These are phyloP conservation scores for Geum urbanum DNA, from an alignment of 306 rosid species.

Conservation along the genomic window DNA sequence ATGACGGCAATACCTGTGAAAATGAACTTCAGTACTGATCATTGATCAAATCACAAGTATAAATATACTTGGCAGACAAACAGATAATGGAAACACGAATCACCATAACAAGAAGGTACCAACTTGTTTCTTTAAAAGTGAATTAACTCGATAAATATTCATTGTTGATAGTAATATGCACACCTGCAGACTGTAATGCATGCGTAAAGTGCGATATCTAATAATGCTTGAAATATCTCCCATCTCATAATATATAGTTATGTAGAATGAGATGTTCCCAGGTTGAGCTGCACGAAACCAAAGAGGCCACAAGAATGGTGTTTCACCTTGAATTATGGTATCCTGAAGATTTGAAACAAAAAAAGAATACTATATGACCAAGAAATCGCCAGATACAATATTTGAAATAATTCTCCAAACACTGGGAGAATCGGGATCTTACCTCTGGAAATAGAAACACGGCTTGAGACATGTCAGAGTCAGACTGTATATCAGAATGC, in stretches of 20 bases:
- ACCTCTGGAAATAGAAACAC: constrained; percentile 84
- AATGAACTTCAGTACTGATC: constrained; percentile 30
- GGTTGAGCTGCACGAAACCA: constrained; percentile 96
- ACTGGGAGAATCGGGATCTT: constrained; percentile 25
- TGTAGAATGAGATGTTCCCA: constrained; percentile 67
- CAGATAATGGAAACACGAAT: not conserved
- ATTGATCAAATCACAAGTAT: constrained; percentile 13
- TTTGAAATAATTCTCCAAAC: constrained; percentile 16
- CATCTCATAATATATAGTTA: constrained; percentile 89
- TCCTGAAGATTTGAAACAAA: constrained; percentile 50
- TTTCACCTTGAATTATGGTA: constrained; percentile 54
- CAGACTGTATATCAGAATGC: constrained; percentile 28
- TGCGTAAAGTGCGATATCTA: constrained; percentile 78
- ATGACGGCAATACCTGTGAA: constrained; percentile 74
- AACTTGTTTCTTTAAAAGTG: not conserved
- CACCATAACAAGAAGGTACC: not conserved
- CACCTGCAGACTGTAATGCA: constrained; percentile 88
- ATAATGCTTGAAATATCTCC: constrained; percentile 62
- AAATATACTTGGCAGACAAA: not conserved
- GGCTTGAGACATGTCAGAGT: constrained; percentile 42
- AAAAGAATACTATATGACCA: constrained; percentile 25
- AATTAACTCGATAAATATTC: constrained; percentile 19
- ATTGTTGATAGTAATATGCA: constrained; percentile 20
- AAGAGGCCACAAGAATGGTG: constrained; percentile 85
- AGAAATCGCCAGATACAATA: constrained; percentile 23